phyloP scores from a whole-genome alignment of 2,329 filamentous ascomycete genomes.

The Diaporthe ilicicola region DNA sequence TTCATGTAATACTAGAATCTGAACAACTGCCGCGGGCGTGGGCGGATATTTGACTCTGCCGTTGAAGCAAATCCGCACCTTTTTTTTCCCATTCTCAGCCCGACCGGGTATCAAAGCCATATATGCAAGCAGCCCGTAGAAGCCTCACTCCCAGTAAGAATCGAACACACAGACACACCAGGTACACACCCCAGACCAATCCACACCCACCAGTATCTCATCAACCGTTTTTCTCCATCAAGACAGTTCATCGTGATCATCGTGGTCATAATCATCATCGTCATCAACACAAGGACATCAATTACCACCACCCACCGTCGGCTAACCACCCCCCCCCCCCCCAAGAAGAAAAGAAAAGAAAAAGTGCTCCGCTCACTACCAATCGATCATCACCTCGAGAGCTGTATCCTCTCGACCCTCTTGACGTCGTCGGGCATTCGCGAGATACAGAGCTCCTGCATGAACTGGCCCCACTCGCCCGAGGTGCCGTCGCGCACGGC shows the following conservation, averaged over 20 bases:
- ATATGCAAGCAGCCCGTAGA: constrained; percentile 9
- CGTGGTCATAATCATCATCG: constrained; percentile 13
- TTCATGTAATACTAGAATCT: neutral
- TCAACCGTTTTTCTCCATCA: neutral
- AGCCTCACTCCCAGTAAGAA: neutral
- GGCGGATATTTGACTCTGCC: neutral
- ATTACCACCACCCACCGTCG: neutral
- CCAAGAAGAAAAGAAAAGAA: too few relatives aligned
- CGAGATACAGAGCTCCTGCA: constrained; percentile 72
- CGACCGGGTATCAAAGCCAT: constrained; percentile 14
- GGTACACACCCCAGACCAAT: neutral
- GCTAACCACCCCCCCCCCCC: neutral
- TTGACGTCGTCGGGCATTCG: constrained; percentile 68
- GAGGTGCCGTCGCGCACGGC: constrained; percentile 81
- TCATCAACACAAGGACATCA: neutral
- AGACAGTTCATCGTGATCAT: neutral
- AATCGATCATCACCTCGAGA: constrained; percentile 6
- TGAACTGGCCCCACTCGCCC: constrained; percentile 81
- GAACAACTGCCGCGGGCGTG: neutral
- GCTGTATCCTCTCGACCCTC: constrained; percentile 54
- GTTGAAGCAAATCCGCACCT: neutral
- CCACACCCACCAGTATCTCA: neutral
- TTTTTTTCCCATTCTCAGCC: neutral
- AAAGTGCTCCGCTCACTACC: too few relatives aligned
- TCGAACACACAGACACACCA: neutral